These are phyloP conservation scores for Hypoxylon lienhwacheense DNA, from an alignment of 495 filamentous ascomycete species.

Conservation along the genomic window DNA sequence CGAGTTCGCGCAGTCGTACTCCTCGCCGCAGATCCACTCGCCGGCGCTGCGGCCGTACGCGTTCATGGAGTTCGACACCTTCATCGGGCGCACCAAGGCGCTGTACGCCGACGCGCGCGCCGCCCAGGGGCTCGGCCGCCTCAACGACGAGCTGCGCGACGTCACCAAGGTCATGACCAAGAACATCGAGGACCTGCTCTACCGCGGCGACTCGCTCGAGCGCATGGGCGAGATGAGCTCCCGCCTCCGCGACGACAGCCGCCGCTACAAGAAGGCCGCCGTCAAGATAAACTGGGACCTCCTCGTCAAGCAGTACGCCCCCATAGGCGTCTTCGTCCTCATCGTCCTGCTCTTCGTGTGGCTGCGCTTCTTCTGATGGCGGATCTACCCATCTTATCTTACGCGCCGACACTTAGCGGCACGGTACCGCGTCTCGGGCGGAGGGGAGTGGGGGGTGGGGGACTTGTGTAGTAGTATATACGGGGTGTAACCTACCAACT, in stretches of 20 bases:
- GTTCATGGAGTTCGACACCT: constrained; percentile 97
- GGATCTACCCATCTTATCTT: too few relatives aligned
- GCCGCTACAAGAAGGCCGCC: constrained; percentile 88
- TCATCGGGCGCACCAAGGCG: constrained; percentile 89
- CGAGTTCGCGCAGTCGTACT: constrained; percentile 91
- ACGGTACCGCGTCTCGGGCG: too few relatives aligned
- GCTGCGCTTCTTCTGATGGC: constrained; percentile 82
- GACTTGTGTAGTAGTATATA: not conserved
- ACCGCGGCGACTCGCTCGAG: constrained; percentile 91
- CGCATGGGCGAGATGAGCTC: constrained; percentile 94
- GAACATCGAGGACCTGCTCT: constrained; percentile 98
- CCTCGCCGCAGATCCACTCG: constrained; percentile 67
- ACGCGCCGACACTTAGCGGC: too few relatives aligned
- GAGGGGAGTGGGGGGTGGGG: too few relatives aligned
- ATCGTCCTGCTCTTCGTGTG: constrained; percentile 84
- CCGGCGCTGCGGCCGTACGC: constrained; percentile 85
- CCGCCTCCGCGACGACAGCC: constrained; percentile 84
- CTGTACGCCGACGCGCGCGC: constrained; percentile 94
- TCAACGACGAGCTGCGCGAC: constrained; percentile 95
- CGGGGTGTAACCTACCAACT: not conserved
- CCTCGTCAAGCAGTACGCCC: constrained; percentile 94
- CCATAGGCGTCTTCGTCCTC: constrained; percentile 74
- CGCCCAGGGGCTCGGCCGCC: constrained; percentile 78
- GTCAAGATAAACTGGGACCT: constrained; percentile 98
- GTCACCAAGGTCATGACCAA: constrained; percentile 99